phyloP scores from a whole-genome alignment of 768 basidiomycete genomes.

The Boletales sp. region DNA sequence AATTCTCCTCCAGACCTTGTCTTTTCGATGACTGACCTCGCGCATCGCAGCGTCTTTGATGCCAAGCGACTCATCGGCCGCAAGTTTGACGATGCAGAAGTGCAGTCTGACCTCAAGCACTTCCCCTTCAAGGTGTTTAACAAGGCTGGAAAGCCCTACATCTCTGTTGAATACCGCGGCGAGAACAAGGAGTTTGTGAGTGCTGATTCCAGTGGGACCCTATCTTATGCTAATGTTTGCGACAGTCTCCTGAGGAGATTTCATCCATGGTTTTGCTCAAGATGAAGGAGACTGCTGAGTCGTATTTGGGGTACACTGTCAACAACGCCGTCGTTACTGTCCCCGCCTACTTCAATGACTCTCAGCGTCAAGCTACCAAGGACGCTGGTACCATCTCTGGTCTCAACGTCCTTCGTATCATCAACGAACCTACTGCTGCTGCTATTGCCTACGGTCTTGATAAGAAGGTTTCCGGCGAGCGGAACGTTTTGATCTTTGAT shows the following conservation, averaged over 20 bases:
- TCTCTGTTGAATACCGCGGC: constrained; percentile 87
- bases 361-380: constrained; percentile 97
- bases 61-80: constrained; percentile 98
- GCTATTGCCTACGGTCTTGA: constrained; percentile 99
- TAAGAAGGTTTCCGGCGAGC: constrained; percentile 86
- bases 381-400: constrained; percentile 95
- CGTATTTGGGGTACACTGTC: constrained; percentile 83
- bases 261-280: constrained; percentile 97
- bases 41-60: constrained; percentile 76
- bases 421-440: constrained; percentile 98
- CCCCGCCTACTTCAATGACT: constrained; percentile 99
- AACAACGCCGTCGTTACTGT: constrained; percentile 94
- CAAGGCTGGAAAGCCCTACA: constrained; percentile 85
- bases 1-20: constrained; percentile 5
- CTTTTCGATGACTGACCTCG: background rate
- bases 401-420: constrained; percentile 94
- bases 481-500: constrained; percentile 97
- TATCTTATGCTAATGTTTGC: constrained; percentile 12
- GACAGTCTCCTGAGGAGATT: constrained; percentile 90
- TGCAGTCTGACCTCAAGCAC: constrained; percentile 82
- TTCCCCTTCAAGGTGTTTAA: constrained; percentile 92
- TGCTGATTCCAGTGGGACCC: background rate
- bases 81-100: constrained; percentile 82
- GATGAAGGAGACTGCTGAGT: constrained; percentile 98
- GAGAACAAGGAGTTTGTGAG: constrained; percentile 92